Conservation (phyloP, 371 early-diverging fungal species). For the Phascolomyces articulosus region DNA sequence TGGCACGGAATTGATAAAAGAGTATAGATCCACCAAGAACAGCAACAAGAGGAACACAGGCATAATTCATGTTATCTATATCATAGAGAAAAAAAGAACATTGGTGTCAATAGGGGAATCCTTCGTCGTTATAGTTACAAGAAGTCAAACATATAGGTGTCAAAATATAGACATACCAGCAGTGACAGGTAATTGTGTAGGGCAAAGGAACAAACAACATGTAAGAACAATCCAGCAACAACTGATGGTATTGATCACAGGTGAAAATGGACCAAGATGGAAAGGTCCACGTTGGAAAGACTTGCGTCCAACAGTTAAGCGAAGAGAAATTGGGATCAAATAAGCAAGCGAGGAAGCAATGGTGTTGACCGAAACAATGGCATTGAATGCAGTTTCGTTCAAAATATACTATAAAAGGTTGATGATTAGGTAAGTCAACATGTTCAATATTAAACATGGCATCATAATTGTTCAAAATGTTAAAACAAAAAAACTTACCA, state of each 20-base stretch:
- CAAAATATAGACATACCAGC: slow-evolving; percentile 21
- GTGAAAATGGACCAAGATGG: slow-evolving; percentile 61
- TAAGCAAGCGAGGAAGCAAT: slow-evolving; percentile 74
- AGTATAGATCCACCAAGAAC: slow-evolving; percentile 30
- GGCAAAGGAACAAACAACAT: slow-evolving; percentile 63
- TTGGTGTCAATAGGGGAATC: too few species aligned
- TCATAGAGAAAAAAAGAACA: background rate
- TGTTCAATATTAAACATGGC: too few species aligned
- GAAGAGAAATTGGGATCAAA: slow-evolving; percentile 64
- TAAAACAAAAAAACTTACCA: slow-evolving; percentile 41
- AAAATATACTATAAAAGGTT: slow-evolving; percentile 60
- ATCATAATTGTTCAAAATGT: slow-evolving; percentile 44
- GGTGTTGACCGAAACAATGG: slow-evolving; percentile 71
- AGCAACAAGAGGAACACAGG: slow-evolving; percentile 34
- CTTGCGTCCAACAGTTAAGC: slow-evolving; percentile 50
- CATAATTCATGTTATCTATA: slow-evolving; percentile 47
- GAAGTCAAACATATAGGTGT: background rate
- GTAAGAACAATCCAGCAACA: slow-evolving; percentile 63
- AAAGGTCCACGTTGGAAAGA: slow-evolving; percentile 47
- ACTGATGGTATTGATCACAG: slow-evolving; percentile 50
- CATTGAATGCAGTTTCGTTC: slow-evolving; percentile 54
- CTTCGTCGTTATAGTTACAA: background rate
- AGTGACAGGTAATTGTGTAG: slow-evolving; percentile 60
- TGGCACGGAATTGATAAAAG: slow-evolving; percentile 53
- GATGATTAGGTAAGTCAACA: too few species aligned